A percentile compares a stretch with the other conserved stretches of the same genome.
Evolutionary conservation across 2,329 filamentous ascomycete genomes (phyloP).

Genomic region (Neofusicoccum parvum): DNA sequence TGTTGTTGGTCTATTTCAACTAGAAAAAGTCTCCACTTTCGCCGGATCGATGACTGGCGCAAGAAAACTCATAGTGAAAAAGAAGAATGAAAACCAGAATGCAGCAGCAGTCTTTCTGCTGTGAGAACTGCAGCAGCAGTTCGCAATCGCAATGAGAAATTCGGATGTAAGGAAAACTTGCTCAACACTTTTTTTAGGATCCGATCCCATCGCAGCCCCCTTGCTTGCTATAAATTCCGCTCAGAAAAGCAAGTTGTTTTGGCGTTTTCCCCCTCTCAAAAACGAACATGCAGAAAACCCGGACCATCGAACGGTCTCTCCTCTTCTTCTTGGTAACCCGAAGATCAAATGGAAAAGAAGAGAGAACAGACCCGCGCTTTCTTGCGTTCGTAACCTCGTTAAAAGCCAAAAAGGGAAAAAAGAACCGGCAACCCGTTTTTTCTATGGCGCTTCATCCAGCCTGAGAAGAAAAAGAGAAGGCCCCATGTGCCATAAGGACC

Average conservation of each 20-base stretch:
- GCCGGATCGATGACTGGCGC: not conserved
- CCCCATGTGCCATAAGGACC: slow-evolving; percentile 17
- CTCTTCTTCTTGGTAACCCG: slow-evolving; percentile 13
- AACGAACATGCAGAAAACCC: slow-evolving; percentile 17
- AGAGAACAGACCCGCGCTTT: slow-evolving; percentile 18
- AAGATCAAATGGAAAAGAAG: slow-evolving; percentile 16
- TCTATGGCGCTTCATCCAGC: slow-evolving; percentile 20
- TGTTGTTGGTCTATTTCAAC: not conserved
- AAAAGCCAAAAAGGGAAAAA: slow-evolving; percentile 19
- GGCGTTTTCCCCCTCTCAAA: not conserved
- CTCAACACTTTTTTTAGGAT: slow-evolving; percentile 18
- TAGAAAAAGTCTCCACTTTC: not conserved
- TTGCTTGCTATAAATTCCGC: slow-evolving; percentile 6
- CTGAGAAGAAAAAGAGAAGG: slow-evolving; percentile 19
- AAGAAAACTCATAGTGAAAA: not conserved
- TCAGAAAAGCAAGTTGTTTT: slow-evolving; percentile 4
- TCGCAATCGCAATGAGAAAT: not conserved
- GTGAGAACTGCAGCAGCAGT: not conserved
- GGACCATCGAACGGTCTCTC: slow-evolving; percentile 6
- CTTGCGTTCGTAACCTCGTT: slow-evolving; percentile 19
- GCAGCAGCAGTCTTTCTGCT: not conserved
- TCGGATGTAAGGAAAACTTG: not conserved
- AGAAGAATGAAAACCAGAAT: not conserved
- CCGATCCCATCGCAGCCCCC: slow-evolving; percentile 19
- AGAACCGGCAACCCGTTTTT: slow-evolving; percentile 14